Base-by-base conservation (phyloP, 768 basidiomycete genomes). In the Pleurotus pulmonarius region DNA sequence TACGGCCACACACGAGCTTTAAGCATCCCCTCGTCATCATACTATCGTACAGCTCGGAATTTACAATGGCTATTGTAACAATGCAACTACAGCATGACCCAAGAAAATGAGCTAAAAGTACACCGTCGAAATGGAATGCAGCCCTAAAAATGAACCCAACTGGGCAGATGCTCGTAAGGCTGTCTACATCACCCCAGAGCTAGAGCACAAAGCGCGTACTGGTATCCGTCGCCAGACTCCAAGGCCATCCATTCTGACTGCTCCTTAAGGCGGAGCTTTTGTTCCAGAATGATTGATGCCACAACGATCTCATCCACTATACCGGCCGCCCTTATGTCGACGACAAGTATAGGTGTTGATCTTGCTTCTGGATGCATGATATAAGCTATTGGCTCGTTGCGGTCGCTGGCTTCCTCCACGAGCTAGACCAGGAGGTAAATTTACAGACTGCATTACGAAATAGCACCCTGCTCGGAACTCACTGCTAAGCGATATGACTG, bases 221-320 rank as follows among this genome's bases (percentile, higher is more conserved):
- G 51, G 24, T 53, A 53, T 22, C 51, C 51, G n/a, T 41, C 51
- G 3, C 51, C 51, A 13, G 16, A 37, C 25, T 53, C 51, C 51
- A 53, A 38, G 11, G 51, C 18, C 51, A 53, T 53, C 51, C 51
- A 53, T 41, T 53, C 51, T 53, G 51, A 53, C 26, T 53, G 51
- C 41, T 53, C 51, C 18, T 38, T 53, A 18, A 53, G 51, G n/a
- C 51, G 16, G 37, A 53, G 18, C 39, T 41, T 53, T 24, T 53
- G 51, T 53, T 53, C 51, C 51, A 53, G 25, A 41, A 53, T 53
- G 15, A 53, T 53, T 11, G 51, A n/a, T 11, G 51, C 51, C 13
- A 53, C 51, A 18, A 41, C 51, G 18, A 53, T 53, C 41, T 53
- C 51, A 25, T 53, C 51, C 15, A 39, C 15, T 22, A 53, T 53